Evolutionary conservation across 2,329 filamentous ascomycete species (phyloP).

Genomic region (Clarireedia monteithiana): DNA sequence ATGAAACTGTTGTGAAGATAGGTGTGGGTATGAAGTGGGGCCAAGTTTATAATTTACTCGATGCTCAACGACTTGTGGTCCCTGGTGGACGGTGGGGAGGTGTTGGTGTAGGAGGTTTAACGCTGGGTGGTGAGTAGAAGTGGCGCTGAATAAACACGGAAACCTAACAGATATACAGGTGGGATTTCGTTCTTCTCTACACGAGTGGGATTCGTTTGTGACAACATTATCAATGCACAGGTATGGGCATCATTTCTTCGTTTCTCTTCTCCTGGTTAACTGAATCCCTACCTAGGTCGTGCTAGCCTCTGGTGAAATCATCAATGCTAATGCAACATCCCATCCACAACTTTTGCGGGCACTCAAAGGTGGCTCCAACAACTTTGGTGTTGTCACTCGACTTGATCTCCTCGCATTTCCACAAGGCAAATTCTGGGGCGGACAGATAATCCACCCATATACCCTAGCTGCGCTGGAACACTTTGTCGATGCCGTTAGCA

Average conservation of each 20-base stretch:
- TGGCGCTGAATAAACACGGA: background rate
- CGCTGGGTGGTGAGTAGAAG: constrained; percentile 5
- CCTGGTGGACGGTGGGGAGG: constrained; percentile 30
- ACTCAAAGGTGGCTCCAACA: background rate
- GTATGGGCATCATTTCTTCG: constrained; percentile 8
- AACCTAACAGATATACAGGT: background rate
- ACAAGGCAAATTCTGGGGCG: constrained; percentile 8
- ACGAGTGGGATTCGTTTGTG: constrained; percentile 38
- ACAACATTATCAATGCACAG: constrained; percentile 38
- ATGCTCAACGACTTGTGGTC: constrained; percentile 26
- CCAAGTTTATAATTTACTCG: constrained; percentile 31
- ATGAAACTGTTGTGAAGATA: constrained; percentile 25
- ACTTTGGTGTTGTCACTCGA: constrained; percentile 13
- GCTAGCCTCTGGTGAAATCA: background rate
- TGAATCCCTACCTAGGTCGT: constrained; percentile 1
- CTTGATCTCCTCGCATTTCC: constrained; percentile 10
- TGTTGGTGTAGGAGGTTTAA: constrained; percentile 11
- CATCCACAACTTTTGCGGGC: background rate
- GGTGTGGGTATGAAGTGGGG: constrained; percentile 32
- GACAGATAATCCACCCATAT: background rate
- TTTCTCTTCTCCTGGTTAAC: constrained; percentile 12
- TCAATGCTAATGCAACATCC: background rate
- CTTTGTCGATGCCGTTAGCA: constrained; percentile 4
- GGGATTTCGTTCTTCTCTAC: constrained; percentile 14
- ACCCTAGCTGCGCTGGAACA: background rate